Base-by-base conservation (phyloP, 2,329 filamentous ascomycete genomes). In the Cadophora sp. region DNA sequence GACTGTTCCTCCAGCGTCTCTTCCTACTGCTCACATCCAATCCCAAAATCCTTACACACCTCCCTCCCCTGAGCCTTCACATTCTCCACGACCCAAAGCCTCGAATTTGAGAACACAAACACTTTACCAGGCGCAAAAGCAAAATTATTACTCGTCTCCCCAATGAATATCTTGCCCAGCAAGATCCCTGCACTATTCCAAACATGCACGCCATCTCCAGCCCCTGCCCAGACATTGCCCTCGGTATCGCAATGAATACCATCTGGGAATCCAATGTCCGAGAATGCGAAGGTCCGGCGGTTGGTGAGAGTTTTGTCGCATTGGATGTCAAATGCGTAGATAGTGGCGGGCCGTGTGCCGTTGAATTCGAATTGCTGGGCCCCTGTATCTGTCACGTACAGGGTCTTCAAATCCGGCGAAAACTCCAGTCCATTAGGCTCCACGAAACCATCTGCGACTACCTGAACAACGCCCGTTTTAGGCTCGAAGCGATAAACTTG, bases 401-500 rank as follows among this genome's bases (percentile, higher is more conserved):
- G 31, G 6, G 64, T 65, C 24, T 60, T 59, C 26, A 65, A 9
- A 24, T 65, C 64, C 3, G 64, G 53, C 4, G 55, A 60, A 29
- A 65, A 65, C 31, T 65, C 64, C 29, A 65, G n/a, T 9, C 64
- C 64, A 27, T 65, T 65, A 0, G 64, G 64, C 37, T 65, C 34
- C 11, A 51, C 43, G 27, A 65, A 65, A 1, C 56, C 56, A 29
- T 65, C 64, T 1, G 64, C 64, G 3, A 65, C 53, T 22, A 60
- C 64, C 16, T 65, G 64, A 0, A 65, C 29, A 3, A 65, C 24
- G 8, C 64, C 64, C 3, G 64, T 65, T 14, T 24, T 24, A 0
- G 64, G 64, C 43, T 65, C 64, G 27, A 65, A 65, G 4, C 64
- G 64, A 12, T 65, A 65, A 4, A 65, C 64, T 43, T 65, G 64